Percentiles rank a stretch among this genome's conserved stretches.
Evolutionary conservation across 768 basidiomycete genomes (phyloP).

Genomic region (Podaxis carcinomalis): DNA sequence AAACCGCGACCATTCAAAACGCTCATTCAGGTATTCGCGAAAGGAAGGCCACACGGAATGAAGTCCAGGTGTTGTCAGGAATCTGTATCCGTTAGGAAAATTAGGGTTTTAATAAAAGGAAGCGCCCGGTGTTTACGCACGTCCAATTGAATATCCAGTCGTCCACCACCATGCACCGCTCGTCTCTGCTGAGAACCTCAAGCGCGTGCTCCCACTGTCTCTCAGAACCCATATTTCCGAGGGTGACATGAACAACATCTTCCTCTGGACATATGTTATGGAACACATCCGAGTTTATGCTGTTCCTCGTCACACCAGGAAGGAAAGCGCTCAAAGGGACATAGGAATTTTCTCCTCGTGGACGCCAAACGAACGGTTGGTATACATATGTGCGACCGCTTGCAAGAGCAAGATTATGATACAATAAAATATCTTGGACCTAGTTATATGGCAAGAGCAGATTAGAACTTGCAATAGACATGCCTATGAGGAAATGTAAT

Average conservation of each 20-base stretch:
- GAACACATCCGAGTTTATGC: slow-evolving; percentile 31
- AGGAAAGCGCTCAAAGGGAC: slow-evolving; percentile 43
- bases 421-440: slow-evolving; percentile 43
- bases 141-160: slow-evolving; percentile 41
- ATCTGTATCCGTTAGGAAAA: slow-evolving; percentile 21
- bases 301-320: slow-evolving; percentile 31
- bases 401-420: slow-evolving; percentile 39
- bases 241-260: slow-evolving; percentile 30
- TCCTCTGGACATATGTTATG: slow-evolving; percentile 35
- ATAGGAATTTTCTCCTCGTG: slow-evolving; percentile 33
- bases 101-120: not conserved
- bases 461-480: not conserved
- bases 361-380: slow-evolving; percentile 42
- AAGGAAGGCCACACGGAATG: slow-evolving; percentile 33
- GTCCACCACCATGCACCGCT: slow-evolving; percentile 39
- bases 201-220: slow-evolving; percentile 35
- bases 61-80: slow-evolving; percentile 33
- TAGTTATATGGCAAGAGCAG: slow-evolving; percentile 11
- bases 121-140: slow-evolving; percentile 20
- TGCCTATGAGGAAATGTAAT: not conserved
- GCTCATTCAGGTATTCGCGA: slow-evolving; percentile 9
- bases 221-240: slow-evolving; percentile 20
- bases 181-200: slow-evolving; percentile 24
- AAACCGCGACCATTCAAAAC: slow-evolving; percentile 38
- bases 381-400: slow-evolving; percentile 38